A percentile compares a stretch with the other conserved stretches of the same genome.
phyloP scores from a whole-genome alignment of 495 filamentous ascomycete species.

The Penicillium fimorum region DNA sequence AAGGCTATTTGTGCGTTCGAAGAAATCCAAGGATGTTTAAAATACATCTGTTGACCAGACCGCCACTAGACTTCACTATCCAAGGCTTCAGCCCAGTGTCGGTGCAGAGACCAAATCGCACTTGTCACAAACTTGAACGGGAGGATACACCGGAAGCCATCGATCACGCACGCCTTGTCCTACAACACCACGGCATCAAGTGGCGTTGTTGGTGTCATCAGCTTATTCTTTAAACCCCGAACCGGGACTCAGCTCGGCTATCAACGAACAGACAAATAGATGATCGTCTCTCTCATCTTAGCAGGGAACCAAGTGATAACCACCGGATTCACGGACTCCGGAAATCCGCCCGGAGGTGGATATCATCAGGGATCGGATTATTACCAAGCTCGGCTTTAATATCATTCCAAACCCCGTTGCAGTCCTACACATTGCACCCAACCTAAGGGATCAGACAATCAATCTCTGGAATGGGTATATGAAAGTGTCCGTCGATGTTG shows the following conservation, averaged over 20 bases:
- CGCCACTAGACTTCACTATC: conserved; percentile 23
- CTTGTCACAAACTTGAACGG: conserved; percentile 38
- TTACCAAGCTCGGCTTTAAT: conserved; percentile 22
- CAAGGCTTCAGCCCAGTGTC: conserved; percentile 24
- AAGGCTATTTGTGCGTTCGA: conserved; percentile 14
- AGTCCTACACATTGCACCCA: conserved; percentile 19
- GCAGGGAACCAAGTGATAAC: conserved; percentile 36
- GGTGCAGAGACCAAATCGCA: conserved; percentile 28
- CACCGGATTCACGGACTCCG: conserved; percentile 30
- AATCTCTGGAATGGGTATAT: conserved; percentile 33
- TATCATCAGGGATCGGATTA: conserved; percentile 10
- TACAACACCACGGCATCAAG: conserved; percentile 30
- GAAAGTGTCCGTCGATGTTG: conserved; percentile 11
- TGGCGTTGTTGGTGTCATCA: conserved; percentile 27
- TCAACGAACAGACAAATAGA: conserved; percentile 17
- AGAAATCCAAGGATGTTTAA: conserved; percentile 23
- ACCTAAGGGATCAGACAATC: conserved; percentile 6
- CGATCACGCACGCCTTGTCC: conserved; percentile 40
- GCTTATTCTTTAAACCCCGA: conserved; percentile 38
- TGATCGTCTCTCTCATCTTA: conserved; percentile 30
- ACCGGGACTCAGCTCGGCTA: conserved; percentile 40
- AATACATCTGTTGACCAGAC: conserved; percentile 11
- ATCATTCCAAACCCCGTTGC: conserved; percentile 11
- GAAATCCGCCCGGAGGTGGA: conserved; percentile 1
- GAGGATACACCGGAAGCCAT: conserved; percentile 17